Base-by-base conservation (phyloP, 2,329 filamentous ascomycete genomes). In the Apiospora rasikravindrae region DNA sequence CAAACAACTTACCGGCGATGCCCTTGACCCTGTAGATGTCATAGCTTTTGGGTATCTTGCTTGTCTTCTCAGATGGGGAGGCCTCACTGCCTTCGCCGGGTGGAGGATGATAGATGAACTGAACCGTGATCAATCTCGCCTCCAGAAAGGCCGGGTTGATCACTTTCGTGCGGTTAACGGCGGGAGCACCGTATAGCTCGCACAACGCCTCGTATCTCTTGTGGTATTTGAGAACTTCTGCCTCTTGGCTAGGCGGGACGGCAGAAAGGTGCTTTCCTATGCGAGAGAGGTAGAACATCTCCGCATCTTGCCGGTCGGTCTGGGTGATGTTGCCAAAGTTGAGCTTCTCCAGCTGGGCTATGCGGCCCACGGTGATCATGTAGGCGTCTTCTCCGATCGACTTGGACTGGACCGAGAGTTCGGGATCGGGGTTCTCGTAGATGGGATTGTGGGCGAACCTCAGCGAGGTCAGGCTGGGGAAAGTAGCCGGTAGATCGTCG, bases 221-320 rank as follows among this genome's bases (percentile, higher is more conserved):
- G 81, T 98, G 95, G 4, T 84, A 82, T 0, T 80, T 82, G 3
- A 93, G 80, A 0, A 97, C 87, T 1, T 84, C 83, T 0, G 81
- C 82, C 75, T 91, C 88, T 2, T 85, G 82, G 2, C 81, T 81
- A 71, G 89, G 86, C 0, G 89, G 84, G 0, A 90, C 88, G 4
- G 86, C 84, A 0, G 90, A 88, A 51, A 98, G 85, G 79, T 96
- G 93, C 74, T 91, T 91, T 14, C 89, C 93, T 72, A 98, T 96
- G 70, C 93, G 89, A 0, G 92, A 94, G 14, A 98, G 89, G 81
- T 99, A 99, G 81, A 97, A 99, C 78, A 96, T 92, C 77, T 98
- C 96, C 5, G 95, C 95, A 78, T 98, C 96, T 70, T 90, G 87
- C 24, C 96, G 90, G 80, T 98, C 95, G 57, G 92, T 89, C 0